These are phyloP conservation scores for Cyberlindnera euphorbiiphila DNA, from an alignment of 805 yeast species.

Conservation along the genomic window DNA sequence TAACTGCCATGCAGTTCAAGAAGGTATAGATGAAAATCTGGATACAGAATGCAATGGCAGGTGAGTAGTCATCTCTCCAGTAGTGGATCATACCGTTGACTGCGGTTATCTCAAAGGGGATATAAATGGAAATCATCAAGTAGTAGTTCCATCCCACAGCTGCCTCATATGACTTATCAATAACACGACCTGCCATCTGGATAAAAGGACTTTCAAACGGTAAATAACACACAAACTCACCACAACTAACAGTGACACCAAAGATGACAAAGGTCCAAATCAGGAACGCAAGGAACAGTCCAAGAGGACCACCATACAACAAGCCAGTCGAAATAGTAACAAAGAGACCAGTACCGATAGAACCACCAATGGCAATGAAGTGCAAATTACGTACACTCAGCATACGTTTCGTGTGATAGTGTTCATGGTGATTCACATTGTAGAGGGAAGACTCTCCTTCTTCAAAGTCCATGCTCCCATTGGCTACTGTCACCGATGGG, in stretches of 20 bases:
- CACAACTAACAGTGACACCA: slow-evolving; percentile 52
- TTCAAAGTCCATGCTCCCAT: too few species aligned
- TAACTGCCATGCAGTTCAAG: slow-evolving; percentile 70
- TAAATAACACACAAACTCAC: slow-evolving; percentile 59
- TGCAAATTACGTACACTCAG: slow-evolving; percentile 52
- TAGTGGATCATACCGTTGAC: slow-evolving; percentile 59
- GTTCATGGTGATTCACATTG: too few species aligned
- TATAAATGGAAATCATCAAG: slow-evolving; percentile 52
- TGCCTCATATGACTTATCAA: slow-evolving; percentile 64
- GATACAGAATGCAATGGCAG: slow-evolving; percentile 63
- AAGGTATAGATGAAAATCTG: slow-evolving; percentile 60
- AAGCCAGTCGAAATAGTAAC: slow-evolving; percentile 54
- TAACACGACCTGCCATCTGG: slow-evolving; percentile 58
- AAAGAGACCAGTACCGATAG: slow-evolving; percentile 62
- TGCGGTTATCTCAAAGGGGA: slow-evolving; percentile 65
- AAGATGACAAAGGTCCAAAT: slow-evolving; percentile 63
- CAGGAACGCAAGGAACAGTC: slow-evolving; percentile 52
- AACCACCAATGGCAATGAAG: slow-evolving; percentile 65
- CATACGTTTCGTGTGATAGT: slow-evolving; percentile 33
- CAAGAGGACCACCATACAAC: slow-evolving; percentile 52
- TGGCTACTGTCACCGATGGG: too few species aligned
- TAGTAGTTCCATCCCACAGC: slow-evolving; percentile 63
- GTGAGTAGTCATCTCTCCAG: slow-evolving; percentile 73
- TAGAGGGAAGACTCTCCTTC: too few species aligned
- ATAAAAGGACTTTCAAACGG: slow-evolving; percentile 64